Evolutionary conservation across 495 filamentous ascomycete genomes (phyloP).

Genomic region (Penicillium turbatum): DNA sequence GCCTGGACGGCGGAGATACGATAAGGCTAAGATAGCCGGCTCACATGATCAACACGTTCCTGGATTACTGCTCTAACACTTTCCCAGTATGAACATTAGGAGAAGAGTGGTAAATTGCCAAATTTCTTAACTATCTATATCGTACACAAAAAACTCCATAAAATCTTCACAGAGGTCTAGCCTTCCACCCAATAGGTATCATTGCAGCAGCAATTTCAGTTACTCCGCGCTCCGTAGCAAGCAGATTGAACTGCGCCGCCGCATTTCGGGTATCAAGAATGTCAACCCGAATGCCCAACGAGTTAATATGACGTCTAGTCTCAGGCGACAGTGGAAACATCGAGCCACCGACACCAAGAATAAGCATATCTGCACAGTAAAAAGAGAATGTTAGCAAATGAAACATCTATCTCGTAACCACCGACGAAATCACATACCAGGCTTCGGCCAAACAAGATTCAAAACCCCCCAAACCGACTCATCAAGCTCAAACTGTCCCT

Average conservation of each 20-base stretch:
- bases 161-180: constrained; percentile 27
- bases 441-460: constrained; percentile 80
- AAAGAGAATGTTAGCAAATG: constrained; percentile 15
- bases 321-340: constrained; percentile 73
- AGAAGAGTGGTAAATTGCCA: not conserved
- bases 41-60: constrained; percentile 20
- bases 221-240: constrained; percentile 79
- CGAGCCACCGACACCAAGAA: constrained; percentile 75
- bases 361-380: constrained; percentile 67
- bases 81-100: not conserved
- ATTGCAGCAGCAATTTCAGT: constrained; percentile 80
- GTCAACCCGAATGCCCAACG: constrained; percentile 80
- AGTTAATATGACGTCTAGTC: constrained; percentile 65
- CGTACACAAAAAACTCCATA: not conserved
- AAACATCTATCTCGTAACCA: not conserved
- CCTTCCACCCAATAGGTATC: constrained; percentile 80
- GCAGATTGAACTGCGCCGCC: constrained; percentile 81
- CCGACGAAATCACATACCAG: constrained; percentile 54
- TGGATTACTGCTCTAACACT: not conserved
- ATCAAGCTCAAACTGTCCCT: constrained; percentile 76
- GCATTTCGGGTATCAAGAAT: constrained; percentile 92
- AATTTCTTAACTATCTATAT: not conserved
- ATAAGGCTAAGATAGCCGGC: constrained; percentile 8
- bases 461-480: constrained; percentile 71
- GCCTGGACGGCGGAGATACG: not conserved